Percentiles rank a stretch among this genome's conserved stretches.
Evolutionary conservation across 257 asterid species (phyloP).

Genomic region (Leonotis leonurus): DNA sequence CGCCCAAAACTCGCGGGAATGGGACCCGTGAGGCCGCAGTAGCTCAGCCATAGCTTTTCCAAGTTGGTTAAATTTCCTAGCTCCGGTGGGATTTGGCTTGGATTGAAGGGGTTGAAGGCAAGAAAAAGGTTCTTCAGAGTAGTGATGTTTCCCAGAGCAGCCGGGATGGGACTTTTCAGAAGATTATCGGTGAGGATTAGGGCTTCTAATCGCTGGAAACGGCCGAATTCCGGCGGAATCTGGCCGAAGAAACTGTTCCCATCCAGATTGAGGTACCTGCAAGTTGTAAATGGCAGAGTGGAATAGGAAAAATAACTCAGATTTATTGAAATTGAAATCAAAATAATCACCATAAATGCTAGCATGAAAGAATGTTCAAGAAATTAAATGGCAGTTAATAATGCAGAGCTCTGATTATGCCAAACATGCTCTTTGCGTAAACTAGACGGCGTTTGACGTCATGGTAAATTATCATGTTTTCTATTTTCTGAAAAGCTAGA

Average conservation of each 20-base stretch:
- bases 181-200: conserved; percentile 45
- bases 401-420: not conserved
- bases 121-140: conserved; percentile 38
- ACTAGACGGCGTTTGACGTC: not conserved
- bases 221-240: conserved; percentile 58
- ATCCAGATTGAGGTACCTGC: conserved; percentile 51
- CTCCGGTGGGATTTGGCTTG: conserved; percentile 45
- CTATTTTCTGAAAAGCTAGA: not conserved
- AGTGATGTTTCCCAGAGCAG: conserved; percentile 52
- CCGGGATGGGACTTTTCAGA: conserved; percentile 48
- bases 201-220: conserved; percentile 45
- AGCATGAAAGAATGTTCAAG: conserved; percentile 8
- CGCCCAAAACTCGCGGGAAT: conserved; percentile 45
- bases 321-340: not conserved
- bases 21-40: conserved; percentile 48
- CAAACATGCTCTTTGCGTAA: not conserved
- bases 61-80: conserved; percentile 60
- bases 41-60: conserved; percentile 44
- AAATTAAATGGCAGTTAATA: conserved; percentile 16
- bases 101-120: conserved; percentile 54
- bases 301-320: not conserved
- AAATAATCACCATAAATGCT: conserved; percentile 17
- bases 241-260: conserved; percentile 52
- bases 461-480: not conserved
- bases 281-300: not conserved